phyloP scores from a whole-genome alignment of 768 basidiomycete genomes.

The Boletus insuetus region DNA sequence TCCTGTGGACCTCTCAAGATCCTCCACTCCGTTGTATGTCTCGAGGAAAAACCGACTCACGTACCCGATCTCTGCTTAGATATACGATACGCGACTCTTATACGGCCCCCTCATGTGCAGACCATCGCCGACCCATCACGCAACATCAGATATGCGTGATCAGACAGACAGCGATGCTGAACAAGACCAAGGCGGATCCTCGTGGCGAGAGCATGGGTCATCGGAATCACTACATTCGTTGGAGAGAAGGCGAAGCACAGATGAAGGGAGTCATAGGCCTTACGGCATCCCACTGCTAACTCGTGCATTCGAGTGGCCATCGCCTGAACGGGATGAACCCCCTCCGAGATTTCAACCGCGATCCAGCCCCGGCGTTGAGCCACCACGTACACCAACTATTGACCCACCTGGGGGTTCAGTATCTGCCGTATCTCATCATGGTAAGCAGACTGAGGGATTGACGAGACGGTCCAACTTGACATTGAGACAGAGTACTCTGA shows the following conservation, averaged over 20 bases:
- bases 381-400: constrained; percentile 15
- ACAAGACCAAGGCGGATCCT: constrained; percentile 44
- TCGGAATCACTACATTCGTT: constrained; percentile 4
- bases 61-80: constrained; percentile 13
- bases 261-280: constrained; percentile 9
- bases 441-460: constrained; percentile 13
- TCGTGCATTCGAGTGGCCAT: constrained; percentile 26
- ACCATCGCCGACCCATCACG: constrained; percentile 17
- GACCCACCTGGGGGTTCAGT: constrained; percentile 8
- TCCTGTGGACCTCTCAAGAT: constrained; percentile 16
- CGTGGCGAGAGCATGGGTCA: constrained; percentile 21
- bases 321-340: constrained; percentile 17
- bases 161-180: constrained; percentile 43
- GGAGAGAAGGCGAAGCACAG: constrained; percentile 18
- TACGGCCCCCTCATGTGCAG: constrained; percentile 25
- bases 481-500: constrained; percentile 18
- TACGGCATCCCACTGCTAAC: constrained; percentile 19
- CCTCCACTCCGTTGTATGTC: constrained; percentile 15
- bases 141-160: constrained; percentile 16
- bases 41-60: constrained; percentile 15
- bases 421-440: constrained; percentile 13
- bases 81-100: constrained; percentile 17
- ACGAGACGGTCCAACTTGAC: constrained; percentile 1
- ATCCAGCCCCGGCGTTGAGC: constrained; percentile 6
- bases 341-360: constrained; percentile 9